Evolutionary conservation across 257 asterid genomes (phyloP), one percentile per base, ranked within the genome.

Genomic region (Prunella vulgaris): DNA sequence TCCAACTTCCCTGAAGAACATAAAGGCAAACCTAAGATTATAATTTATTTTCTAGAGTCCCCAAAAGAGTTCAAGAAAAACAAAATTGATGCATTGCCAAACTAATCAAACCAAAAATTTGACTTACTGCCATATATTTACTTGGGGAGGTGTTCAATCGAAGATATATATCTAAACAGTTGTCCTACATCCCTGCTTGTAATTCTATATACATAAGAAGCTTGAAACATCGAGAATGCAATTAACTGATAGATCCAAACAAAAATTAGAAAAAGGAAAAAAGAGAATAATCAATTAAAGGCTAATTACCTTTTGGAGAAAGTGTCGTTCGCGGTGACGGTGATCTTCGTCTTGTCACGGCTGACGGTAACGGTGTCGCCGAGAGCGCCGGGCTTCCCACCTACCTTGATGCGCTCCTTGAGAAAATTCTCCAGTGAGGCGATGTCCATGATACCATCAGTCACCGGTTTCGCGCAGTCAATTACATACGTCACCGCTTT

Each of bases 381-480:
- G 17, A 85, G 87, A 7, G 84, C 83, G 42, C 90, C 90, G 51
- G 86, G 71, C 74, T 85, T 82, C 1, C 87, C 87, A 27, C 79
- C 83, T 38, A 85, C 87, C 77, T 85, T 85, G 74, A 85, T 85
- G 64, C 90, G 77, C 69, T 84, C 89, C 74, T 84, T 85, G 44
- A 84, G 83, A 58, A 79, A 84, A 69, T 82, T 82, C 42, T 84
- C 89, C 37, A 84, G 72, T 1, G 89, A 79, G n/a, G 89, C 81
- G 27, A 84, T 84, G 4, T 84, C 89, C 89, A 84, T 84, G 57
- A 84, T 84, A 77, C 79, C 79, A 60, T 84, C 89, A 20, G 79
- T 86, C 15, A 82, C 87, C 8, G 87, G 90, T 74, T 84, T 84
- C 20, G 66, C 76, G 37, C 82, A 77, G n/a, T 77, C 78, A 60